These are phyloP conservation scores for Solanum appendiculatum DNA, from an alignment of 257 asterid genomes.

Conservation along the genomic window DNA sequence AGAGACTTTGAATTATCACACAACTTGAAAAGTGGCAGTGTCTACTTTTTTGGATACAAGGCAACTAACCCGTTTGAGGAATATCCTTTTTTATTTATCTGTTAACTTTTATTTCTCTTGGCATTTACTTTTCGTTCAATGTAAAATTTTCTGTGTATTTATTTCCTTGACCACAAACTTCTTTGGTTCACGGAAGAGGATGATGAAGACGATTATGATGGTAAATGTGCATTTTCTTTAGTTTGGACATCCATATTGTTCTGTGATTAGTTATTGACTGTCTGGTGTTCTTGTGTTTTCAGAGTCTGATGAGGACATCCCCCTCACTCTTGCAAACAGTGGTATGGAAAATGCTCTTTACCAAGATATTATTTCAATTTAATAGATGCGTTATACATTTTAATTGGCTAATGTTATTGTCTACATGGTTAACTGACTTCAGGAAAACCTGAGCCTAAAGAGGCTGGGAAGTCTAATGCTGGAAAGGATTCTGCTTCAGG, in stretches of 20 bases:
- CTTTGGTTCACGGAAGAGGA: neutral
- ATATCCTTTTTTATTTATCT: neutral
- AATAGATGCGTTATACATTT: neutral
- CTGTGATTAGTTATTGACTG: neutral
- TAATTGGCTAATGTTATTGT: neutral
- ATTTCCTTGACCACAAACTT: neutral
- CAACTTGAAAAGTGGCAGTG: constrained; percentile 12
- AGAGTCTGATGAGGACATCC: neutral
- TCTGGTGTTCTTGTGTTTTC: neutral
- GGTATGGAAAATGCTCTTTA: neutral
- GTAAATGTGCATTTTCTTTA: neutral
- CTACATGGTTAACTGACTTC: neutral
- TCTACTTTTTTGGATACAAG: constrained; percentile 12
- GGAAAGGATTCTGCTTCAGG: neutral
- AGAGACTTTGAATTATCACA: constrained; percentile 12
- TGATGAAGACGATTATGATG: neutral
- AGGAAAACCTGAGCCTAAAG: constrained; percentile 6
- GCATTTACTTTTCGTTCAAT: neutral
- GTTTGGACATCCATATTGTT: neutral
- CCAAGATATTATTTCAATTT: neutral
- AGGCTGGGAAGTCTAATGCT: neutral
- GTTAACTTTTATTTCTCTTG: neutral
- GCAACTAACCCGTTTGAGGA: neutral
- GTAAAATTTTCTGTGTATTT: neutral
- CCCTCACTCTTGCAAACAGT: neutral